These are phyloP conservation scores for Astragalus glycyphyllos DNA, from an alignment of 306 rosid genomes.

Conservation along the genomic window DNA sequence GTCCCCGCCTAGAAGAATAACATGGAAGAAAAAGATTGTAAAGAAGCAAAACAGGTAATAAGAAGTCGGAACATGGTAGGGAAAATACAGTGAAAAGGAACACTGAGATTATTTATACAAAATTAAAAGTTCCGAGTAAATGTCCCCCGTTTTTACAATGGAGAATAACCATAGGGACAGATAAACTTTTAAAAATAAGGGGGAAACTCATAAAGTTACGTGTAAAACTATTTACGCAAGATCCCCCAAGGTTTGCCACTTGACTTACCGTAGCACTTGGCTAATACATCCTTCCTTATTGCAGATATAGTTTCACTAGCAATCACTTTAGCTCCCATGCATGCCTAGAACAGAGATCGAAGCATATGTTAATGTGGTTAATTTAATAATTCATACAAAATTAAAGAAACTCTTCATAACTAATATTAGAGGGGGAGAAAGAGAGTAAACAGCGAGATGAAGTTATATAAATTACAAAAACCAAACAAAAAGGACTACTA, in stretches of 20 bases:
- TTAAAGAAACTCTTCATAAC: slow-evolving; percentile 15
- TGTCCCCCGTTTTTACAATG: background rate
- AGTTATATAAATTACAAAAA: slow-evolving; percentile 35
- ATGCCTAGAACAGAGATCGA: slow-evolving; percentile 62
- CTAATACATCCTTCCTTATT: slow-evolving; percentile 89
- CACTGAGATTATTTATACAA: background rate
- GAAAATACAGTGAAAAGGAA: slow-evolving; percentile 31
- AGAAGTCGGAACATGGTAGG: slow-evolving; percentile 26
- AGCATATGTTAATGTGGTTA: slow-evolving; percentile 36
- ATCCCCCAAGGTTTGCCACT: slow-evolving; percentile 18
- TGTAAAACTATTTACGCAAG: too few relatives aligned
- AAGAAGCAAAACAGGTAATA: slow-evolving; percentile 26
- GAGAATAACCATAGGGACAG: slow-evolving; percentile 30
- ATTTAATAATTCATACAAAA: slow-evolving; percentile 23
- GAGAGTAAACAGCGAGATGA: slow-evolving; percentile 13
- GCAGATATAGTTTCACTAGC: slow-evolving; percentile 94
- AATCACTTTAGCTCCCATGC: slow-evolving; percentile 84
- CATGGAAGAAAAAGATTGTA: slow-evolving; percentile 21
- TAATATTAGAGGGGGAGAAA: slow-evolving; percentile 22
- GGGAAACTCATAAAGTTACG: too few relatives aligned
- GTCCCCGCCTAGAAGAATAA: slow-evolving; percentile 73
- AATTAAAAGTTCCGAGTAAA: background rate
- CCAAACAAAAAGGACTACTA: background rate
- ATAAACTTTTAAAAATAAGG: slow-evolving; percentile 20
- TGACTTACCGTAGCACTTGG: slow-evolving; percentile 89